Evolutionary conservation across 2,329 filamentous ascomycete species (phyloP).

Genomic region (Drechslerella dactyloides): DNA sequence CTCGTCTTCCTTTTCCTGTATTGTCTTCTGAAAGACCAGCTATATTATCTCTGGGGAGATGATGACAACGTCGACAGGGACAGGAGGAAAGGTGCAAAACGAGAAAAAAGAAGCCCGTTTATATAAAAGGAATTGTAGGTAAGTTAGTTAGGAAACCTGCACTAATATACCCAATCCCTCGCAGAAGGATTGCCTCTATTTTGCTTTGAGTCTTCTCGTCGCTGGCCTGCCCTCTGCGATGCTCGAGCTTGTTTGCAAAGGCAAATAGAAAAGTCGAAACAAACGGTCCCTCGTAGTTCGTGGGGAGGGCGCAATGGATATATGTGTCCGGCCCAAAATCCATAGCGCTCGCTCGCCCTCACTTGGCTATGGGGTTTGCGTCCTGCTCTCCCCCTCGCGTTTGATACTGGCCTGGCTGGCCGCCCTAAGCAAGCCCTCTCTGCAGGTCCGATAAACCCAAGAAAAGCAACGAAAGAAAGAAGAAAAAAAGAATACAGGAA

Average conservation of each 20-base stretch:
- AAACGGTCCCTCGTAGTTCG: conserved; percentile 41
- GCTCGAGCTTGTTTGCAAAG: conserved; percentile 49
- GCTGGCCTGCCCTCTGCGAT: conserved; percentile 33
- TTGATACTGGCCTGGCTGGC: conserved; percentile 30
- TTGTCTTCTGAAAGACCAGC: not conserved
- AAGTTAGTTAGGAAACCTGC: conserved; percentile 31
- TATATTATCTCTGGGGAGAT: conserved; percentile 6
- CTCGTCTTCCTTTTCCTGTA: conserved; percentile 4
- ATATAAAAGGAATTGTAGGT: conserved; percentile 26
- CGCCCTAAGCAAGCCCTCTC: conserved; percentile 33
- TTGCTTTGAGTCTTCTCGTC: conserved; percentile 5
- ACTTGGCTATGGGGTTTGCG: conserved; percentile 25
- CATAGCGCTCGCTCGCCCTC: conserved; percentile 22
- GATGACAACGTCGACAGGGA: conserved; percentile 8
- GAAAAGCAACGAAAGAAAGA: conserved; percentile 29
- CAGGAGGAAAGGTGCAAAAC: conserved; percentile 9
- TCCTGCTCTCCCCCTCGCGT: conserved; percentile 42
- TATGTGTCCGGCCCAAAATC: conserved; percentile 35
- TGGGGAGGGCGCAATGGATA: conserved; percentile 49
- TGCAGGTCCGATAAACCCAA: conserved; percentile 40
- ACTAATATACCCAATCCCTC: conserved; percentile 43
- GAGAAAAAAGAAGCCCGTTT: conserved; percentile 17
- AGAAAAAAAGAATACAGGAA: conserved; percentile 25
- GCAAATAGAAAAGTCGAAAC: conserved; percentile 50
- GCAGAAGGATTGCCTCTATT: conserved; percentile 44